Evolutionary conservation across 2,329 filamentous ascomycete species (phyloP).

Genomic region (Ophiocordyceps robertsii): DNA sequence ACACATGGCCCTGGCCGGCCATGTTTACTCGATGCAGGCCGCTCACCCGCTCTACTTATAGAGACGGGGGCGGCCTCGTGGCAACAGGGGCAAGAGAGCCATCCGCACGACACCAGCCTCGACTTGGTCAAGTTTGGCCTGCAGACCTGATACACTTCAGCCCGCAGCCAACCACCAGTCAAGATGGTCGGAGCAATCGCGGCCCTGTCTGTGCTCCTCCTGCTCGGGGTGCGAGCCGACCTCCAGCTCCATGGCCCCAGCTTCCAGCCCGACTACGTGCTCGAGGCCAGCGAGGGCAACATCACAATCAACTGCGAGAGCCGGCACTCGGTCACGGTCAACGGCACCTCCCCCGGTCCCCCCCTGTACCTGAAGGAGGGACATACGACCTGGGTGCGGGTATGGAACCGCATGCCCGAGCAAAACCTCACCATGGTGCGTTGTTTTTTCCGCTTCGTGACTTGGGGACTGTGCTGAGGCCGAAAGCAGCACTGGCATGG

Average conservation of each 20-base stretch:
- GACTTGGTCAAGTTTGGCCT: neutral
- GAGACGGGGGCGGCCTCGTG: neutral
- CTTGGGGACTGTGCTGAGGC: neutral
- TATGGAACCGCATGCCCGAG: constrained; percentile 40
- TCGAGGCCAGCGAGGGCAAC: constrained; percentile 12
- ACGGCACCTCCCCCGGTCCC: constrained; percentile 39
- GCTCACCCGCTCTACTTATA: neutral
- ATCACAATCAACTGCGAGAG: constrained; percentile 31
- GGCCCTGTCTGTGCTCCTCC: neutral
- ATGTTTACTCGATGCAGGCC: no score
- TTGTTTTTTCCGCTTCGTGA: no score
- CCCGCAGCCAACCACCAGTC: neutral
- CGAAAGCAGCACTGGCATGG: constrained; percentile 53
- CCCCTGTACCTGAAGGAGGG: constrained; percentile 31
- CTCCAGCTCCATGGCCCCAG: neutral
- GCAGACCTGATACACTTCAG: no score
- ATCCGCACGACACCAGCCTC: no score
- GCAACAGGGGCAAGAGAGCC: no score
- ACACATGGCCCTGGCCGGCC: no score
- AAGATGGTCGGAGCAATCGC: neutral
- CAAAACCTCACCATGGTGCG: constrained; percentile 40
- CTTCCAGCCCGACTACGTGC: constrained; percentile 4
- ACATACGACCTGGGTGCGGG: constrained; percentile 39
- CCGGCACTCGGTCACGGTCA: constrained; percentile 33
- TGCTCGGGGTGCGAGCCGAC: neutral